These are phyloP conservation scores for Globomyces pollinis-pini DNA, from an alignment of 192 early-diverging fungal genomes.

Conservation along the genomic window DNA sequence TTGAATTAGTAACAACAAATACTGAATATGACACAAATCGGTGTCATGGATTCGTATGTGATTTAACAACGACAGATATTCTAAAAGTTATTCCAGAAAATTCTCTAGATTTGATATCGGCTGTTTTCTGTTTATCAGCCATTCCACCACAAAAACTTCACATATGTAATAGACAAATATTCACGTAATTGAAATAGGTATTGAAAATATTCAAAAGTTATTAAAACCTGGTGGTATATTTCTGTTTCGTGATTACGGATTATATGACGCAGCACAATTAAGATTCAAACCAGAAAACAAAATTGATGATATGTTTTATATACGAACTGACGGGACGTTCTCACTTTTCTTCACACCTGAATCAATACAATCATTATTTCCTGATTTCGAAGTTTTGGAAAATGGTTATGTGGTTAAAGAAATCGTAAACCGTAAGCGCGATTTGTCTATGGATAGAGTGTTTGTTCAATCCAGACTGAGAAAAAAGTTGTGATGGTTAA, in stretches of 20 bases:
- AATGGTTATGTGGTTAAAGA: constrained; percentile 34
- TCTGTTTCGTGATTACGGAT: constrained; percentile 44
- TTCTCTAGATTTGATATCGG: constrained; percentile 40
- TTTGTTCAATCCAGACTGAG: constrained; percentile 41
- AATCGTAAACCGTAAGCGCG: constrained; percentile 39
- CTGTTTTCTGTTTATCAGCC: constrained; percentile 41
- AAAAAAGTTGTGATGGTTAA: neutral
- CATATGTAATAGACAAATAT: no score
- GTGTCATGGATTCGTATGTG: constrained; percentile 44
- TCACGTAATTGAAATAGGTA: constrained; percentile 17
- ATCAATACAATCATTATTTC: constrained; percentile 15
- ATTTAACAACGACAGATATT: constrained; percentile 33
- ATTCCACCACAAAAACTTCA: constrained; percentile 43
- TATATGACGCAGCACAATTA: constrained; percentile 42
- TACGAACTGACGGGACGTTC: constrained; percentile 42
- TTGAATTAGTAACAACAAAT: constrained; percentile 42
- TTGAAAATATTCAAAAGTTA: constrained; percentile 31
- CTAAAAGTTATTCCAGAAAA: constrained; percentile 23
- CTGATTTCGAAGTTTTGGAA: constrained; percentile 32
- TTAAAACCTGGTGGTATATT: constrained; percentile 41
- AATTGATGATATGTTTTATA: constrained; percentile 37
- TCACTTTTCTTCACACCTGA: constrained; percentile 37
- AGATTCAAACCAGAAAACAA: constrained; percentile 42
- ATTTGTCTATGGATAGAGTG: constrained; percentile 37
- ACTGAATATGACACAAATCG: constrained; percentile 27